phyloP scores from a whole-genome alignment of 2,329 filamentous ascomycete genomes.

The Raffaelea deltoideospora region DNA sequence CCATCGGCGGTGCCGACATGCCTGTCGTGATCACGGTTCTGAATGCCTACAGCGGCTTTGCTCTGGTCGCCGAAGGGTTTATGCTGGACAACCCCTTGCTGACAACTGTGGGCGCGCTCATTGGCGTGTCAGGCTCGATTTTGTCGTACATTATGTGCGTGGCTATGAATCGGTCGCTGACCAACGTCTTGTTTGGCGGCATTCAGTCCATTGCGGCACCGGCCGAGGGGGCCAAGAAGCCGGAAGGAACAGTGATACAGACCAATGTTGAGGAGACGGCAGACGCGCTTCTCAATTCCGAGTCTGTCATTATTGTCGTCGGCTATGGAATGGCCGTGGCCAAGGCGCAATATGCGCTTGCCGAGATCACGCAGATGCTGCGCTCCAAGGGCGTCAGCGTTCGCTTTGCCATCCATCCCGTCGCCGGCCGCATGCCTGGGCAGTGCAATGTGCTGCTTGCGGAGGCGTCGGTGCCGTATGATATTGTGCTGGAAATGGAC shows the following conservation, averaged over 20 bases:
- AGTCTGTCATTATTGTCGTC: conserved; percentile 79
- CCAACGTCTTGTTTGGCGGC: conserved; percentile 78
- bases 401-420: conserved; percentile 79
- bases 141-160: conserved; percentile 79
- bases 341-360: conserved; percentile 83
- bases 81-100: conserved; percentile 82
- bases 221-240: conserved; percentile 50
- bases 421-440: conserved; percentile 82
- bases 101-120: conserved; percentile 72
- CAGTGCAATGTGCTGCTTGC: conserved; percentile 86
- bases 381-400: conserved; percentile 66
- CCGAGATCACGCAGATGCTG: conserved; percentile 61
- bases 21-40: conserved; percentile 81
- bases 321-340: conserved; percentile 92
- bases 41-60: conserved; percentile 84
- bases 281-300: conserved; percentile 58
- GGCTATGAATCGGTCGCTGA: conserved; percentile 83
- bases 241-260: conserved; percentile 65
- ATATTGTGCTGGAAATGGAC: conserved; percentile 89
- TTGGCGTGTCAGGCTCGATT: conserved; percentile 78
- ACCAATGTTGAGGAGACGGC: conserved; percentile 70
- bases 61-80: conserved; percentile 76
- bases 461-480: conserved; percentile 77
- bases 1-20: conserved; percentile 90
- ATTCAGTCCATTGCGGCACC: conserved; percentile 39